Percentiles rank a stretch among this genome's conserved stretches.
phyloP scores from a whole-genome alignment of 352 stramenopile genomes.

The Pythium vanterpoolii region DNA sequence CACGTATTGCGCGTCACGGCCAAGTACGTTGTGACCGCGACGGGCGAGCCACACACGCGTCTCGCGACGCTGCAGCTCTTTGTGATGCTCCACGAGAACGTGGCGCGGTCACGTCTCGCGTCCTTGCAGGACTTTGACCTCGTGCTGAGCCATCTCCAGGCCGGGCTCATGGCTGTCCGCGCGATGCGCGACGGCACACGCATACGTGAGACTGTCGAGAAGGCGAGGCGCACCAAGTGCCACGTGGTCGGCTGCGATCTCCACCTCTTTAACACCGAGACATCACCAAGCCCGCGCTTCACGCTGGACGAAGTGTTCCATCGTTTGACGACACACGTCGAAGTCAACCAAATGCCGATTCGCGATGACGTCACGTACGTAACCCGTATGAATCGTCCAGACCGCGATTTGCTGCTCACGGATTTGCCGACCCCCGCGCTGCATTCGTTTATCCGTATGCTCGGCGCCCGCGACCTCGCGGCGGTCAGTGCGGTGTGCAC shows the following conservation, averaged over 20 bases:
- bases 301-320: constrained; percentile 68
- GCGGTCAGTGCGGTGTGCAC: constrained; percentile 60
- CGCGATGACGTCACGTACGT: constrained; percentile 65
- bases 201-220: constrained; percentile 21
- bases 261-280: constrained; percentile 26
- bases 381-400: constrained; percentile 35
- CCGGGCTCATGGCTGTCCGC: constrained; percentile 33
- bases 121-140: constrained; percentile 58
- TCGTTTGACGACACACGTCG: constrained; percentile 53
- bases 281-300: constrained; percentile 22
- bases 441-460: constrained; percentile 54
- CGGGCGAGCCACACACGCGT: background rate
- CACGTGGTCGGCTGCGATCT: constrained; percentile 66
- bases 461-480: constrained; percentile 59
- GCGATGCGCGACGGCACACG: background rate
- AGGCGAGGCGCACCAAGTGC: constrained; percentile 40
- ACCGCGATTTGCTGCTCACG: constrained; percentile 46
- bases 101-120: constrained; percentile 15
- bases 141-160: constrained; percentile 56
- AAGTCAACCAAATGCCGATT: constrained; percentile 62
- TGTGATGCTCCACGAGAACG: constrained; percentile 38
- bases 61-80: constrained; percentile 53
- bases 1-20: constrained; percentile 32
- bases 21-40: constrained; percentile 40
- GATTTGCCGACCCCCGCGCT: constrained; percentile 60